Base-by-base conservation (phyloP, 140 eudicot genomes). In the Oenanthe javanica region DNA sequence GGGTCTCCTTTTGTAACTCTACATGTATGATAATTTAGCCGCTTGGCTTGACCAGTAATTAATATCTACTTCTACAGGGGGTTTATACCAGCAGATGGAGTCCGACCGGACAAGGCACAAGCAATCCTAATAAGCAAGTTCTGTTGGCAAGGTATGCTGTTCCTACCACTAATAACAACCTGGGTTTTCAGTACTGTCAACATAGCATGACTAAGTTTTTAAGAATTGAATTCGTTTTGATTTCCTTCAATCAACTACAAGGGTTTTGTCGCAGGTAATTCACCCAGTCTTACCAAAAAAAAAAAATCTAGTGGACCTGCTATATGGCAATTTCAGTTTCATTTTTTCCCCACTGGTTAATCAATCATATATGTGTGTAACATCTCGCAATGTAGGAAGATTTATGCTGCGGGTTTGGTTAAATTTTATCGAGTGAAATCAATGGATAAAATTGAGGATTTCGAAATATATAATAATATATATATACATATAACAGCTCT, bases 71-170 rank as follows among this genome's bases (percentile, higher is more conserved):
- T 77, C 77, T 76, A 40, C 81, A 88, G 89, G 91, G 78, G 87
- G 74, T 88, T 71, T 90, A 78, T 77, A 80, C 81, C 66, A 54
- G 87, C 80, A 75, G 83, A 81, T 88, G 96, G 96, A 90, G 92
- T 77, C 96, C 96, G 57, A 85, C 89, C 50, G 91, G 91, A 71
- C 80, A 81, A 40, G 86, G 89, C 70, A 90, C 95, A 67, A 81
- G 31, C 79, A 86, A 90, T 85, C 89, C 96, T 18, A 85, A 88
- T 69, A 85, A 83, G 74, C 80, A 49, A 80, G 72, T 90, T 77
- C 31, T 88, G 57, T 79, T 90, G 84, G 93, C 96, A 67, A 90
- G 93, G 93, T 89, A 79, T 55, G 48, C 45, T 19, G 57, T 84
- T 27, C 38, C 43, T 18, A 40, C 11, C 7, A 27, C 42, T 6